Evolutionary conservation across 2,329 filamentous ascomycete species (phyloP).

Genomic region (Berkeleyomyces rouxiae): DNA sequence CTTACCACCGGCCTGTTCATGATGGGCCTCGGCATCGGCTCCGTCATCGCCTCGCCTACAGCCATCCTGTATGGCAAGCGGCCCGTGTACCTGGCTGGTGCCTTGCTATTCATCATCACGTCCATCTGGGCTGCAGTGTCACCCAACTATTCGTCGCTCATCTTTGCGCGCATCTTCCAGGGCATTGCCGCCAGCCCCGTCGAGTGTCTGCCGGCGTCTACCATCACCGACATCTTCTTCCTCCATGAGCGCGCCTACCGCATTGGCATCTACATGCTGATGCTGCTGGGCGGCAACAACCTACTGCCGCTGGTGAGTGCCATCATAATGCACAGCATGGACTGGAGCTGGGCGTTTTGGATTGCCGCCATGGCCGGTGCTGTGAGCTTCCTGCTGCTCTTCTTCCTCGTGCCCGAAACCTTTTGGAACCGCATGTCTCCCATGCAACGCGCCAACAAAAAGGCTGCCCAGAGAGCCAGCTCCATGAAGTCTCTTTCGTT

Average conservation of each 20-base stretch:
- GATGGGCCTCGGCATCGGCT: conserved; percentile 78
- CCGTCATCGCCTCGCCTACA: conserved; percentile 70
- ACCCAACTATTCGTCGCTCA: conserved; percentile 60
- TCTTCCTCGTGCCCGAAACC: conserved; percentile 84
- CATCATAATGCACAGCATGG: conserved; percentile 57
- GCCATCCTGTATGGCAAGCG: conserved; percentile 84
- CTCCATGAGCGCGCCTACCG: conserved; percentile 86
- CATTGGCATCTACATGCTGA: conserved; percentile 79
- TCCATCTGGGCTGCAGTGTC: conserved; percentile 78
- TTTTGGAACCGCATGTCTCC: conserved; percentile 79
- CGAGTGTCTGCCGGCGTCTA: conserved; percentile 82
- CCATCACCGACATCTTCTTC: conserved; percentile 79
- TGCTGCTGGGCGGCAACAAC: conserved; percentile 83
- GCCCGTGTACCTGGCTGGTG: conserved; percentile 68
- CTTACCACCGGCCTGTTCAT: conserved; percentile 87
- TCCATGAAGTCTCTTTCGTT: conserved; percentile 34
- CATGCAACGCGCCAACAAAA: conserved; percentile 22
- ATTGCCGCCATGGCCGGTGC: conserved; percentile 68
- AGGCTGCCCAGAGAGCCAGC: conserved; percentile 23
- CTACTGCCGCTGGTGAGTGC: conserved; percentile 75
- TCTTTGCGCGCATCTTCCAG: conserved; percentile 71
- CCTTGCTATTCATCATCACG: conserved; percentile 59
- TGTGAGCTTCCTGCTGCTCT: conserved; percentile 53
- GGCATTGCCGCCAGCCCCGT: conserved; percentile 79
- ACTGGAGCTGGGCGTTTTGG: conserved; percentile 89